Evolutionary conservation across 2,329 filamentous ascomycete species (phyloP).

Genomic region (Domatiomyces catenatus): DNA sequence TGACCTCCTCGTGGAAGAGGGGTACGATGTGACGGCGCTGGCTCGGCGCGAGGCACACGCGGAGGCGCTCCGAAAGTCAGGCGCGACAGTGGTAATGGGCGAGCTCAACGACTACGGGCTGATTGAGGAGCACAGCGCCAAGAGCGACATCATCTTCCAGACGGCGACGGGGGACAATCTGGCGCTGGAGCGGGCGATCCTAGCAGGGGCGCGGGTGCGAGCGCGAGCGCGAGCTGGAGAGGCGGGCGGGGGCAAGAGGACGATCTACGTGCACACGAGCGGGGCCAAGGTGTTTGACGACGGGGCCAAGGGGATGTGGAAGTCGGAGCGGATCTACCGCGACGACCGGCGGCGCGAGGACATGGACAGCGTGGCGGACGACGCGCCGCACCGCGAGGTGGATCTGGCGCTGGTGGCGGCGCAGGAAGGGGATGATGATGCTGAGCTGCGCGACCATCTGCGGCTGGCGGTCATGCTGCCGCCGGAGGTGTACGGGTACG

Average conservation of each 20-base stretch:
- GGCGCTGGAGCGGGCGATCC: conserved; percentile 29
- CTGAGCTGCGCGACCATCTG: conserved; percentile 23
- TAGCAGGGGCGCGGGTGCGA: conserved; percentile 28
- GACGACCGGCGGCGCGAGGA: conserved; percentile 26
- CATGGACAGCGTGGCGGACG: conserved; percentile 28
- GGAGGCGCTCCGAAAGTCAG: conserved; percentile 15
- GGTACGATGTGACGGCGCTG: conserved; percentile 29
- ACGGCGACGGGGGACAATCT: conserved; percentile 36
- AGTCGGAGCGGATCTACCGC: conserved; percentile 26
- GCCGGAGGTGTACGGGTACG: conserved; percentile 32
- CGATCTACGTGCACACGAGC: conserved; percentile 32
- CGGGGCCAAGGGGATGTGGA: conserved; percentile 20
- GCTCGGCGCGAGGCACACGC: conserved; percentile 8
- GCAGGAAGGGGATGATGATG: conserved; percentile 16
- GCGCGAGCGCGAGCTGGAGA: conserved; percentile 7
- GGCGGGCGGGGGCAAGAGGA: conserved; percentile 17
- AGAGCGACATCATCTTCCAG: conserved; percentile 32
- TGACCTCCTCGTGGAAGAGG: conserved; percentile 28
- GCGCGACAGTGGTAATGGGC: conserved; percentile 25
- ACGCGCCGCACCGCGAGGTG: conserved; percentile 30
- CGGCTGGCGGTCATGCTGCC: conserved; percentile 35
- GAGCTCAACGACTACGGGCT: conserved; percentile 26
- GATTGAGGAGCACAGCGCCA: conserved; percentile 24
- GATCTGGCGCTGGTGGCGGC: conserved; percentile 30
- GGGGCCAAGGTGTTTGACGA: conserved; percentile 28